phyloP scores from a whole-genome alignment of 2,329 filamentous ascomycete genomes.

The Colletotrichum sp. region DNA sequence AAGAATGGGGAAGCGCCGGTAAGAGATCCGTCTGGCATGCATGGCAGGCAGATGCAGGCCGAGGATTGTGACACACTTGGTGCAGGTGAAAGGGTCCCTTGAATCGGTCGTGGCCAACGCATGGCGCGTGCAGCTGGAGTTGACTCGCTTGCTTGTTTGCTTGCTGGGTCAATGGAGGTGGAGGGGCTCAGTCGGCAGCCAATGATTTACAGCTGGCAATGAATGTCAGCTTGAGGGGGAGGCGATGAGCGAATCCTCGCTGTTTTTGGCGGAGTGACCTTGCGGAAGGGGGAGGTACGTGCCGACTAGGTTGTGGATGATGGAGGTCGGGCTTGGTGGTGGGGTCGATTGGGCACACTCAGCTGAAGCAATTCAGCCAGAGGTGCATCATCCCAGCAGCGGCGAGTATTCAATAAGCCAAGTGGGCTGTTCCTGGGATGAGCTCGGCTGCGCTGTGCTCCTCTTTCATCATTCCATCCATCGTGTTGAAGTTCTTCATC shows the following conservation, averaged over 20 bases:
- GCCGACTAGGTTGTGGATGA: background rate
- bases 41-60: background rate
- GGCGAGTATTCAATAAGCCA: background rate
- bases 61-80: conserved; percentile 3
- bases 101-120: conserved; percentile 5
- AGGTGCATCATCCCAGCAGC: background rate
- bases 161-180: background rate
- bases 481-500: background rate
- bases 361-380: conserved; percentile 1
- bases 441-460: background rate
- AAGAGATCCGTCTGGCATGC: background rate
- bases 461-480: background rate
- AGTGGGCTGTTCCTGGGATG: background rate
- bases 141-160: background rate
- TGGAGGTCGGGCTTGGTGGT: background rate
- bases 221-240: background rate
- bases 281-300: background rate
- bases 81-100: conserved; percentile 2
- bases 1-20: background rate
- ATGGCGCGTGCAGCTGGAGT: conserved; percentile 8
- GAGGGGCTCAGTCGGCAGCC: background rate
- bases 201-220: background rate
- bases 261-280: background rate
- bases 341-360: background rate
- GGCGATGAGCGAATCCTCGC: background rate